These are phyloP conservation scores for Phytophthora hibernalis DNA, from an alignment of 352 stramenopile species.

Conservation along the genomic window DNA sequence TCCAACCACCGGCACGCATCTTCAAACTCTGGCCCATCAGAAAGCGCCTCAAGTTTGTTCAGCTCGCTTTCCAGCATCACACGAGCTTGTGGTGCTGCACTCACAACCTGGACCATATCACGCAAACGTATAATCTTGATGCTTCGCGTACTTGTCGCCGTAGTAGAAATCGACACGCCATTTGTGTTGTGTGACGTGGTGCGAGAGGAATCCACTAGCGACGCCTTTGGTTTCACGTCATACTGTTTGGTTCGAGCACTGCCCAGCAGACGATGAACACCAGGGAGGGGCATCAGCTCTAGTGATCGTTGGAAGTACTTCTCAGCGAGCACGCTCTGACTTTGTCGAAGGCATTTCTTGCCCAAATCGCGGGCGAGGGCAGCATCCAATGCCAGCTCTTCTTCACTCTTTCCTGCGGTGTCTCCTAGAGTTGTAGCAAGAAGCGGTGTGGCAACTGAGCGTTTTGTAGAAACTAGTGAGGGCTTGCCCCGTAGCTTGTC, in stretches of 20 bases:
- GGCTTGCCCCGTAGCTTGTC: slow-evolving; percentile 1
- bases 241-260: slow-evolving; percentile 27
- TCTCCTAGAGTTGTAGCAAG: slow-evolving; percentile 6
- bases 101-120: slow-evolving; percentile 15
- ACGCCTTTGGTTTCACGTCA: not conserved
- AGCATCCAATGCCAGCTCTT: slow-evolving; percentile 62
- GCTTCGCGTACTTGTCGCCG: slow-evolving; percentile 16
- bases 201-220: not conserved
- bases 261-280: slow-evolving; percentile 54
- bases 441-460: slow-evolving; percentile 5
- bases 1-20: slow-evolving; percentile 59
- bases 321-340: slow-evolving; percentile 51
- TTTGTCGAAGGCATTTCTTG: slow-evolving; percentile 59
- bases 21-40: slow-evolving; percentile 41
- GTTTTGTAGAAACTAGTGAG: not conserved
- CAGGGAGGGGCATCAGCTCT: slow-evolving; percentile 59
- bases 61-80: slow-evolving; percentile 57
- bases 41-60: slow-evolving; percentile 45
- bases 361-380: slow-evolving; percentile 69
- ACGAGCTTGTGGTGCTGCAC: slow-evolving; percentile 37
- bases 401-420: slow-evolving; percentile 21
- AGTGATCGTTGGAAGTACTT: slow-evolving; percentile 73
- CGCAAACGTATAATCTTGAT: slow-evolving; percentile 34
- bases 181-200: not conserved
- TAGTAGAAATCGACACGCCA: not conserved